phyloP scores from a whole-genome alignment of 208 protist species.

The Crithidia expoeki region DNA sequence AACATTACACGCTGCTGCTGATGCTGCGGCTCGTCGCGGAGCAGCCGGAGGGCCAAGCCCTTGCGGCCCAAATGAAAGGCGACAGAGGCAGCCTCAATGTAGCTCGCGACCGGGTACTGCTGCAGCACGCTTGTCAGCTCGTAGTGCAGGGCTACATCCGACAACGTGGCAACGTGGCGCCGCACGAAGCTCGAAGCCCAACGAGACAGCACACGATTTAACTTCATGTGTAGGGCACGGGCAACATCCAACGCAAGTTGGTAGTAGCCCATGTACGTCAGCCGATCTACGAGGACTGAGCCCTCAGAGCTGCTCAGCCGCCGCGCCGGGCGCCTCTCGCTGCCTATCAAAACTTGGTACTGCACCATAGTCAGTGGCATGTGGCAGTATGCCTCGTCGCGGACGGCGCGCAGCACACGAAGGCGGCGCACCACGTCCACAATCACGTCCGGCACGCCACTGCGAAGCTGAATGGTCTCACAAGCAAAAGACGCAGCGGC shows the following conservation, averaged over 20 bases:
- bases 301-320: slow-evolving; percentile 32
- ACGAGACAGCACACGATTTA: slow-evolving; percentile 29
- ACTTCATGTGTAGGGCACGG: slow-evolving; percentile 31
- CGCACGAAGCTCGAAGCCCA: slow-evolving; percentile 32
- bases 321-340: slow-evolving; percentile 20
- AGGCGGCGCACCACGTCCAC: slow-evolving; percentile 47
- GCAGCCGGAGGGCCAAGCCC: slow-evolving; percentile 41
- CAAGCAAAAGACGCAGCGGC: slow-evolving; percentile 39
- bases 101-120: slow-evolving; percentile 32
- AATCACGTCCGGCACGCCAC: slow-evolving; percentile 29
- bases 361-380: slow-evolving; percentile 33
- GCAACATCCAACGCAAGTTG: slow-evolving; percentile 53
- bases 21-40: slow-evolving; percentile 44
- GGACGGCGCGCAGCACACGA: slow-evolving; percentile 43
- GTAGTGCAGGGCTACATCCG: slow-evolving; percentile 21
- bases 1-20: slow-evolving; percentile 35
- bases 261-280: slow-evolving; percentile 37
- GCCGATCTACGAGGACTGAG: slow-evolving; percentile 45
- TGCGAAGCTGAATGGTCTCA: slow-evolving; percentile 31
- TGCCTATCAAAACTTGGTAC: slow-evolving; percentile 25
- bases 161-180: neutral
- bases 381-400: slow-evolving; percentile 31
- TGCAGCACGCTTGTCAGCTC: slow-evolving; percentile 34
- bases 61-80: slow-evolving; percentile 31
- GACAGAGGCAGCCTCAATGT: slow-evolving; percentile 41